A percentile compares a stretch with the other conserved stretches of the same genome.
Evolutionary conservation across 805 yeast genomes (phyloP).

Genomic region (Metschnikowia reukaufii): DNA sequence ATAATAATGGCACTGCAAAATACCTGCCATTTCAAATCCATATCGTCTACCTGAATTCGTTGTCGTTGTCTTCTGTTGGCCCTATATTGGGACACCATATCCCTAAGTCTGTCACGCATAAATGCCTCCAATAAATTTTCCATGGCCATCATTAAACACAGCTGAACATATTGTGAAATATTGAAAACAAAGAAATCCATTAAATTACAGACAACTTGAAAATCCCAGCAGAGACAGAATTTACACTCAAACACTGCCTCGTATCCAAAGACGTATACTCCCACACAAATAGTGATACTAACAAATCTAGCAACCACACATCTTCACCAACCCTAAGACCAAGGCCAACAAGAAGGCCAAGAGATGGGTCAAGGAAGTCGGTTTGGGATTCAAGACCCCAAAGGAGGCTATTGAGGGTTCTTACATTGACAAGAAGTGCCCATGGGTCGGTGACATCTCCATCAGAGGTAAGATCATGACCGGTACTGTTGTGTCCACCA

Average conservation of each 20-base stretch:
- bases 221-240: no score
- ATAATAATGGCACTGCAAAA: neutral
- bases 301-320: slow-evolving; percentile 92
- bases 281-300: slow-evolving; percentile 34
- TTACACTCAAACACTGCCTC: no score
- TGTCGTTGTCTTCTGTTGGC: neutral
- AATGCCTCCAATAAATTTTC: no score
- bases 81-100: no score
- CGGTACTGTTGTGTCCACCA: slow-evolving; percentile 99
- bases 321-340: slow-evolving; percentile 99
- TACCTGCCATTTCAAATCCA: neutral
- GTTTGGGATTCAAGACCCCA: slow-evolving; percentile 99
- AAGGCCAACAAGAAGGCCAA: slow-evolving; percentile 98
- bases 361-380: slow-evolving; percentile 99
- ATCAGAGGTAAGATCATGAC: slow-evolving; percentile 99
- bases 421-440: slow-evolving; percentile 99
- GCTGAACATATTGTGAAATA: no score
- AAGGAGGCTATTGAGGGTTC: slow-evolving; percentile 96
- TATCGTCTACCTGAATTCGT: neutral
- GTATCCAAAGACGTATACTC: no score
- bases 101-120: no score
- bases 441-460: slow-evolving; percentile 94
- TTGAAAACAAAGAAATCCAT: no score
- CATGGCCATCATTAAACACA: no score
- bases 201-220: no score